These are phyloP conservation scores for Potentilla sterilis DNA, from an alignment of 306 rosid genomes.

Conservation along the genomic window DNA sequence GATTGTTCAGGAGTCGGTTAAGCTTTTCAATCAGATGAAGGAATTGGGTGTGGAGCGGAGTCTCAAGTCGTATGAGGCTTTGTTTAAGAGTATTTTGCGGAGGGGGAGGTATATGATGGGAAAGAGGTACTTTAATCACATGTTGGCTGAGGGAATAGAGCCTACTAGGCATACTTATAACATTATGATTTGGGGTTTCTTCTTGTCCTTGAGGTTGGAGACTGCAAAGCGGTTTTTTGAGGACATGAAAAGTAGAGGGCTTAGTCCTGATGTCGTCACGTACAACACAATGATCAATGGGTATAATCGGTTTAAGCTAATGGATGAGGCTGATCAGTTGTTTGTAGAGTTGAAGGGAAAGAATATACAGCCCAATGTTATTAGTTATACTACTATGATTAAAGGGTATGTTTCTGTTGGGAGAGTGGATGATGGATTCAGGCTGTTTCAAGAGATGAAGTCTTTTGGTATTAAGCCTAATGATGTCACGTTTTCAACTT, in stretches of 20 bases:
- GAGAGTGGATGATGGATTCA: conserved; percentile 49
- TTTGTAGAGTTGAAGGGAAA: conserved; percentile 81
- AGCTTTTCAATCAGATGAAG: conserved; percentile 66
- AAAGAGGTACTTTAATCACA: conserved; percentile 72
- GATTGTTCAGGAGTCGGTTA: conserved; percentile 89
- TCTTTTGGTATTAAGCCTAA: conserved; percentile 65
- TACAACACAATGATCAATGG: conserved; percentile 87
- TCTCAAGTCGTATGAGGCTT: conserved; percentile 60
- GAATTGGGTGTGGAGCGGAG: conserved; percentile 63
- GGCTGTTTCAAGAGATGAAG: conserved; percentile 73
- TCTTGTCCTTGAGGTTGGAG: conserved; percentile 67
- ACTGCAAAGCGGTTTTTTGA: conserved; percentile 79
- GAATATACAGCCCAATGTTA: conserved; percentile 63
- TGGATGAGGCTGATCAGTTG: conserved; percentile 73
- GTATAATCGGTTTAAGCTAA: conserved; percentile 63
- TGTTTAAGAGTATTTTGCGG: conserved; percentile 70
- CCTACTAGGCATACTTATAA: conserved; percentile 82
- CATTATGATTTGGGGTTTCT: conserved; percentile 85
- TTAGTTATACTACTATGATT: conserved; percentile 77
- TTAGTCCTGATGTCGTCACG: conserved; percentile 67
- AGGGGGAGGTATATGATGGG: conserved; percentile 90
- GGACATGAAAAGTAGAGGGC: conserved; percentile 63
- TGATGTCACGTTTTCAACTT: conserved; percentile 62
- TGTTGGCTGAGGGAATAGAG: conserved; percentile 73
- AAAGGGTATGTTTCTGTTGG: conserved; percentile 72